Percentiles rank a stretch among this genome's conserved stretches.
These are phyloP conservation scores for Apodospora peruviana DNA, from an alignment of 495 filamentous ascomycete genomes.

Conservation along the genomic window DNA sequence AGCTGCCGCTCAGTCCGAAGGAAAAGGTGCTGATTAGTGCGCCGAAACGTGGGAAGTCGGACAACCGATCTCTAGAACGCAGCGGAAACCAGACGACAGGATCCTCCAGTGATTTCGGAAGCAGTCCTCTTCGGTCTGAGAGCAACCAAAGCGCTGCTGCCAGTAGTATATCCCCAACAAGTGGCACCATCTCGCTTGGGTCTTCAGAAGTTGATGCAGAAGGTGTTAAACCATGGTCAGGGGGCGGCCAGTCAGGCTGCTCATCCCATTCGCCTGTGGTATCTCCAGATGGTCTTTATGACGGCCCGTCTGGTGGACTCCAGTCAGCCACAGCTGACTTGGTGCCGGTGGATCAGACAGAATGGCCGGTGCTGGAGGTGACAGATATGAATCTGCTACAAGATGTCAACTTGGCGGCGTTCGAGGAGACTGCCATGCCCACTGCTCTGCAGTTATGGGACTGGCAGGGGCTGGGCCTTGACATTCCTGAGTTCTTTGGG, in stretches of 20 bases:
- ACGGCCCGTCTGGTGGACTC: no score
- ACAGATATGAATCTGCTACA: conserved; percentile 4
- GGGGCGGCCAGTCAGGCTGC: neutral
- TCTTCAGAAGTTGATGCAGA: neutral
- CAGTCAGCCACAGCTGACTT: no score
- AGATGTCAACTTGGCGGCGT: conserved; percentile 1
- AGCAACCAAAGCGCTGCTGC: neutral
- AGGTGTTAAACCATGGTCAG: neutral
- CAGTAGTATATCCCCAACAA: neutral
- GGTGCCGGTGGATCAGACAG: conserved; percentile 2
- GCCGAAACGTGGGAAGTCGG: conserved; percentile 14
- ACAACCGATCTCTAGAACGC: neutral
- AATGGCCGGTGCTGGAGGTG: conserved; percentile 10
- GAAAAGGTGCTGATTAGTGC: conserved; percentile 19
- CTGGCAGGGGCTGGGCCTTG: conserved; percentile 19
- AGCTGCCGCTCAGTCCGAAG: conserved; percentile 17
- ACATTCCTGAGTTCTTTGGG: conserved; percentile 17
- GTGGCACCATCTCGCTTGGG: neutral
- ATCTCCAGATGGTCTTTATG: no score
- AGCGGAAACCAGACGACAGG: neutral
- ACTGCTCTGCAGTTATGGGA: conserved; percentile 21
- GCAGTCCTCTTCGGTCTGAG: neutral
- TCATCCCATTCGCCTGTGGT: no score
- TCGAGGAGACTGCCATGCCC: conserved; percentile 11
- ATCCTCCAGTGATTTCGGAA: neutral